phyloP scores from a whole-genome alignment of 345 rosid genomes.

The Barbarea vulgaris region DNA sequence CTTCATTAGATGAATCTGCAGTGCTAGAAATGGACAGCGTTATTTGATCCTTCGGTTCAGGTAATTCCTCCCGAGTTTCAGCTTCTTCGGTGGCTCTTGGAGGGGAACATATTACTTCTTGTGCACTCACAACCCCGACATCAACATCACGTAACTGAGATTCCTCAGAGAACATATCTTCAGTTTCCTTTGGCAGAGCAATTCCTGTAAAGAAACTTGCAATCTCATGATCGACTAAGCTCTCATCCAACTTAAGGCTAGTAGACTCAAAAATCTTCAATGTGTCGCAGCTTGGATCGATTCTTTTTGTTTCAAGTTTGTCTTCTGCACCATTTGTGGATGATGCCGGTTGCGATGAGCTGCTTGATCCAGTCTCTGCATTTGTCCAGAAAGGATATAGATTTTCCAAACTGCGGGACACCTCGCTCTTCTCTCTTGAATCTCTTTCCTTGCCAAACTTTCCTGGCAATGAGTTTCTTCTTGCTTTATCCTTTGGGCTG shows the following conservation, averaged over 20 bases:
- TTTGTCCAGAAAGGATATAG: slow-evolving; percentile 39
- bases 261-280: slow-evolving; percentile 49
- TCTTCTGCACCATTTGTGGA: slow-evolving; percentile 64
- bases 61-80: slow-evolving; percentile 32
- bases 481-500: slow-evolving; percentile 62
- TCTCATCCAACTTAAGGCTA: slow-evolving; percentile 51
- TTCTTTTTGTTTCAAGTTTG: slow-evolving; percentile 67
- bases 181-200: slow-evolving; percentile 41
- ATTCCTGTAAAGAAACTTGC: slow-evolving; percentile 49
- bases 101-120: slow-evolving; percentile 34
- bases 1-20: slow-evolving; percentile 38
- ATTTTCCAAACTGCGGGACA: slow-evolving; percentile 49
- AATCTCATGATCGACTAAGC: slow-evolving; percentile 53
- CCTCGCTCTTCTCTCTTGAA: slow-evolving; percentile 42
- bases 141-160: slow-evolving; percentile 44
- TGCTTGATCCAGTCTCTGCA: slow-evolving; percentile 43
- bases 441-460: slow-evolving; percentile 48
- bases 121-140: slow-evolving; percentile 33
- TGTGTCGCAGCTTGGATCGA: slow-evolving; percentile 61
- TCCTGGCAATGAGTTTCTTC: slow-evolving; percentile 58
- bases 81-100: slow-evolving; percentile 41
- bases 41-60: slow-evolving; percentile 33
- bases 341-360: slow-evolving; percentile 45
- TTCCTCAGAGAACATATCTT: slow-evolving; percentile 37
- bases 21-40: slow-evolving; percentile 23